A percentile compares a stretch with the other conserved stretches of the same genome.
These are phyloP conservation scores for Arctium lappa DNA, from an alignment of 129 eudicot genomes.

Conservation along the genomic window DNA sequence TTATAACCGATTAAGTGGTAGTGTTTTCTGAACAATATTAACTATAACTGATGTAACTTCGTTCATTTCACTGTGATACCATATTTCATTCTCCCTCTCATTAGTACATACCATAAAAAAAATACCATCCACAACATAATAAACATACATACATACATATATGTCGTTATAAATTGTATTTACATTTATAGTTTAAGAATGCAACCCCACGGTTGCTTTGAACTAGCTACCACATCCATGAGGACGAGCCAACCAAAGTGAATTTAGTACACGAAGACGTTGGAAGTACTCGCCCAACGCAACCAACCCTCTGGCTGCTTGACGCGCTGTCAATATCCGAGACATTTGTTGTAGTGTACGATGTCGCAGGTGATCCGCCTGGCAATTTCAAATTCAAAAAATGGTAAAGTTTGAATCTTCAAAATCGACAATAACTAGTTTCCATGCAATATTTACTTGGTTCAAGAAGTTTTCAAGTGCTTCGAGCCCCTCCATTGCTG, in stretches of 20 bases:
- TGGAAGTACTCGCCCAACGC: slow-evolving; percentile 89
- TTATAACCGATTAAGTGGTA: too few relatives aligned
- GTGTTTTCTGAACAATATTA: not conserved
- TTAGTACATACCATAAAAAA: not conserved
- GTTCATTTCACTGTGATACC: not conserved
- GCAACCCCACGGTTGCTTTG: not conserved
- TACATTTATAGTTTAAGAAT: not conserved
- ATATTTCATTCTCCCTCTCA: not conserved
- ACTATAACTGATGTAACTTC: not conserved
- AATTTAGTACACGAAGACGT: slow-evolving; percentile 67
- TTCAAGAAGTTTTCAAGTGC: slow-evolving; percentile 61
- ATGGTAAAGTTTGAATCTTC: not conserved
- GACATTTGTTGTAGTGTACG: slow-evolving; percentile 67
- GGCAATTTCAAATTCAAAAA: not conserved
- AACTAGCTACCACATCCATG: slow-evolving; percentile 29
- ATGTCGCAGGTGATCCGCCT: slow-evolving; percentile 93
- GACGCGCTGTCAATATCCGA: slow-evolving; percentile 54
- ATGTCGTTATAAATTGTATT: not conserved
- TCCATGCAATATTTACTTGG: slow-evolving; percentile 44
- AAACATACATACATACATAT: not conserved
- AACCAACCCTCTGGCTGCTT: slow-evolving; percentile 77
- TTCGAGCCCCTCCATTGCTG: slow-evolving; percentile 53
- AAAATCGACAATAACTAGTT: not conserved
- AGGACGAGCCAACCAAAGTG: slow-evolving; percentile 73
- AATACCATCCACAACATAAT: not conserved